Evolutionary conservation across 495 filamentous ascomycete genomes (phyloP).

Genomic region (Amphirosellinia nigrospora): DNA sequence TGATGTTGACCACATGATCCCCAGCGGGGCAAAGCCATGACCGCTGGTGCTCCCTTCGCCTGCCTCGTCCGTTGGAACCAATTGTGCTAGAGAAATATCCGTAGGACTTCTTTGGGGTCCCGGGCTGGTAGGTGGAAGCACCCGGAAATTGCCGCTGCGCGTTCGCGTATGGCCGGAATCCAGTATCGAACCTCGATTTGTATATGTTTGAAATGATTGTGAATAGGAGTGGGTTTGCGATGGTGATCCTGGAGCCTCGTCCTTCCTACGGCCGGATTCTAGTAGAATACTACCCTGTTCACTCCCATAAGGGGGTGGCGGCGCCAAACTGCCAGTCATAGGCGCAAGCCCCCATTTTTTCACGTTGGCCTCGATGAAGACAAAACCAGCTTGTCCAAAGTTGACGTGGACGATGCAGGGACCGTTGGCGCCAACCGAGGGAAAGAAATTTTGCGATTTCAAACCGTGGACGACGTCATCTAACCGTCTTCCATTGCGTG

Average conservation of each 20-base stretch:
- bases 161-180: conserved; percentile 58
- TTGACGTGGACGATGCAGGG: conserved; percentile 94
- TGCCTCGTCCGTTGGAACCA: conserved; percentile 73
- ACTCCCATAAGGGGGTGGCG: conserved; percentile 93
- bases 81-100: conserved; percentile 87
- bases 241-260: conserved; percentile 66
- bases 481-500: conserved; percentile 94
- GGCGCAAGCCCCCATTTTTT: conserved; percentile 99
- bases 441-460: conserved; percentile 96
- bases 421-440: conserved; percentile 91
- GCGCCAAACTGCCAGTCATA: conserved; percentile 92
- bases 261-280: conserved; percentile 72
- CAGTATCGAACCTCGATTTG: conserved; percentile 37
- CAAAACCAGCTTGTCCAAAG: conserved; percentile 96
- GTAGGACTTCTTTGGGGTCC: conserved; percentile 92
- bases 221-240: conserved; percentile 59
- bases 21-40: conserved; percentile 42
- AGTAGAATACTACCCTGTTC: conserved; percentile 95
- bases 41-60: conserved; percentile 74
- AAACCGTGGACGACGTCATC: conserved; percentile 94
- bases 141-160: conserved; percentile 65
- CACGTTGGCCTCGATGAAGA: conserved; percentile 98
- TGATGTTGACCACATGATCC: conserved; percentile 45
- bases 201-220: conserved; percentile 46
- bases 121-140: conserved; percentile 78